Base-by-base conservation (phyloP, 2,329 filamentous ascomycete species). In the Fusarium buxicola region DNA sequence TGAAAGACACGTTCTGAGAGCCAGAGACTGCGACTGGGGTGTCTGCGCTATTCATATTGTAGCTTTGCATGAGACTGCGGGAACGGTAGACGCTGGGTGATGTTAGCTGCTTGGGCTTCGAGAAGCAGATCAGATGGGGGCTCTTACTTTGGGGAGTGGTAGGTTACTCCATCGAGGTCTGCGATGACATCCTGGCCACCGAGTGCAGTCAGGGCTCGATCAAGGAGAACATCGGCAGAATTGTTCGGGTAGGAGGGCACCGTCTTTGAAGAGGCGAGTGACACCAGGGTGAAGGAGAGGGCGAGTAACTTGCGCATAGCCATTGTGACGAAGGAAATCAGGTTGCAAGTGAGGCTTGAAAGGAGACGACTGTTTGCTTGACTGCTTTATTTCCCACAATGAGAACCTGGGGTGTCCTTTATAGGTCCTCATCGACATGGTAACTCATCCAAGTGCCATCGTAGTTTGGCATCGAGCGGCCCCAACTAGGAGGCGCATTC, bases 41-140 rank as follows among this genome's bases (percentile, higher is more conserved):
- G 13, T 66, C 63, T 1, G 63, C 55, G 0, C 34, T 35, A 3
- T 35, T 35, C 12, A 60, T 35, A 5, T 51, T 54, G 0, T 66
- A 66, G 13, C 63, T 60, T 32, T 66, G 63, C 55, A 66, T 66
- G 2, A 60, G 55, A 5, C 51, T 60, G 0, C 63, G 58, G 5
- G 58, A 63, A 1, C 38, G 58, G 7, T 54, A 66, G 9, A 51
- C 32, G 13, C 63, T 66, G 7, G 2, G 2, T 0, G 10, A 18
- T 16, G 27, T 57, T 15, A 43, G 43, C 4, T 18, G n/a, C 7
- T 10, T 9, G 16, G 18, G n/a, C 8, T 9, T n/a, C n/a, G 4
- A 27, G 3, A 10, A 27, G 15, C 4, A 16, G 7, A 4, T 13
- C 8, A 7, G n/a, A n/a, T n/a, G n/a, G n/a, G n/a, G 2, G 24